Evolutionary conservation across 176 grass and related monocot species (phyloP).

Genomic region (sorghum (Sorghum bicolor)): Sorghum_bicolor_NCBIv3 NC_012871.2:67253001-67253500

Average conservation of each 20-base stretch:
- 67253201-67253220: not conserved
- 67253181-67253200: not conserved
- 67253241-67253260: constrained; percentile 17
- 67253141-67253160: not conserved
- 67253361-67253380: not conserved
- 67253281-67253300: not conserved
- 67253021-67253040: too few species aligned
- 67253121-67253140: not conserved
- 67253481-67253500: too few species aligned
- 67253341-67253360: not conserved
- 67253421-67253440: constrained; percentile 11
- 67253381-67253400: constrained; percentile 18
- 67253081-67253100: too few species aligned
- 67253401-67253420: constrained; percentile 1
- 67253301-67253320: not conserved
- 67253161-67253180: not conserved
- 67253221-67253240: not conserved
- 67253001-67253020: too few species aligned
- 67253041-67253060: too few species aligned
- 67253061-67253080: too few species aligned
- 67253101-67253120: too few species aligned
- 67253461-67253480: too few species aligned
- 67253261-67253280: not conserved
- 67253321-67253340: constrained; percentile 16
- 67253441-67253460: not conserved